Evolutionary conservation across 2,329 filamentous ascomycete genomes (phyloP), one percentile per base, ranked within the genome.

Genomic region (Emergomyces africanus): DNA sequence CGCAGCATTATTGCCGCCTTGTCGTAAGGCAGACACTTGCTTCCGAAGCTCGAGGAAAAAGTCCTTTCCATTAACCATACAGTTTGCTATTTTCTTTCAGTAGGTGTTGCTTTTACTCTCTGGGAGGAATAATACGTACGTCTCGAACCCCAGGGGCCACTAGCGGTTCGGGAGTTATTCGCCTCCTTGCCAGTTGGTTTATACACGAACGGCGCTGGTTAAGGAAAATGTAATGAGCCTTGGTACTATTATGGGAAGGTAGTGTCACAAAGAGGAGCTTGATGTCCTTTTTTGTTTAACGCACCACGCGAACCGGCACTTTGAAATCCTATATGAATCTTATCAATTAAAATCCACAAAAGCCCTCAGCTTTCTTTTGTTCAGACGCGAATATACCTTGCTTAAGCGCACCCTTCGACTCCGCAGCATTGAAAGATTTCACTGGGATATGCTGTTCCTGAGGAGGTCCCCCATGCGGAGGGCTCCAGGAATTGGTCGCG

Each of bases 21-120:
- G 70, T 46, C 72, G 75, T 46, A 77, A 65, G 12, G 70, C 64
- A 1, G 74, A 68, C 14, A 78, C 66, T 62, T 79, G 77, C 64
- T 77, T 78, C 46, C 76, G 74, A 35, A 79, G 70, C 61, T 79
- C 77, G 54, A 77, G 67, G 65, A 77, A 78, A 66, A 79, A 78
- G 61, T 78, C 77, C 65, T 75, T 78, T 9, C 75, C 75, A 60
- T 73, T 78, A 3, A 71, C 72, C 77, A 78, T 78, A 1, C 70
- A 70, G 60, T 77, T 77, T 41, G 75, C 77, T 78, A 60, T 25
- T 51, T 5, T 48, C 57, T 35, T 54, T 59, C 46, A 63, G 44
- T 54, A 50, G 56, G 66, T 56, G 64, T 58, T n/a, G 25, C 28
- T 48, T 18, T 42, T 57, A 20, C 50, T n/a, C 30, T 48, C 8